Percentiles rank a stretch among this genome's conserved stretches.
phyloP scores from a whole-genome alignment of 345 rosid species.

The Eucalyptus polybractea region DNA sequence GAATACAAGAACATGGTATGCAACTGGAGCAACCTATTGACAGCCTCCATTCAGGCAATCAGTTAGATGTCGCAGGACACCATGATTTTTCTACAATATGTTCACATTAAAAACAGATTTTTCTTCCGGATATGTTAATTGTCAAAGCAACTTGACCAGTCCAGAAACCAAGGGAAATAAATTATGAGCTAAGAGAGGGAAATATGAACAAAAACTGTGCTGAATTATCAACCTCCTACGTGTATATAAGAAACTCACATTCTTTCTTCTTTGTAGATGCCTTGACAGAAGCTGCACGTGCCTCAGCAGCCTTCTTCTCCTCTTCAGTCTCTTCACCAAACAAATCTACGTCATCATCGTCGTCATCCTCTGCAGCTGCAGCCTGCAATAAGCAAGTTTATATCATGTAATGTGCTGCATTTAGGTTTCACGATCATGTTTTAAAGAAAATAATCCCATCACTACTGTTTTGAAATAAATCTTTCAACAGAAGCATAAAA shows the following conservation, averaged over 20 bases:
- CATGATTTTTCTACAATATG: background rate
- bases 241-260: background rate
- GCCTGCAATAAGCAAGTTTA: background rate
- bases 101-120: background rate
- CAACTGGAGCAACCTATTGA: background rate
- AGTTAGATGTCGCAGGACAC: background rate
- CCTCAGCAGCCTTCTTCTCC: constrained; percentile 11
- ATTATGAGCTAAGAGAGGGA: background rate
- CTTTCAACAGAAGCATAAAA: background rate
- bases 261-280: constrained; percentile 7
- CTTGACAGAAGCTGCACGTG: constrained; percentile 7
- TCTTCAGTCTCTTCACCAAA: constrained; percentile 15
- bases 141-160: background rate
- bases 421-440: background rate
- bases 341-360: background rate
- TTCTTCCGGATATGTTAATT: background rate
- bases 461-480: background rate
- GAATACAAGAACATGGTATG: background rate
- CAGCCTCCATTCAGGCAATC: background rate
- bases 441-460: background rate
- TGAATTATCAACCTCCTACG: background rate
- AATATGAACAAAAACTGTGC: background rate
- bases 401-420: background rate
- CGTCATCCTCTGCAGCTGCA: constrained; percentile 7
- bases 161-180: background rate